phyloP scores from a whole-genome alignment of 768 basidiomycete species.

The Phanerochaete carnosa region DNA sequence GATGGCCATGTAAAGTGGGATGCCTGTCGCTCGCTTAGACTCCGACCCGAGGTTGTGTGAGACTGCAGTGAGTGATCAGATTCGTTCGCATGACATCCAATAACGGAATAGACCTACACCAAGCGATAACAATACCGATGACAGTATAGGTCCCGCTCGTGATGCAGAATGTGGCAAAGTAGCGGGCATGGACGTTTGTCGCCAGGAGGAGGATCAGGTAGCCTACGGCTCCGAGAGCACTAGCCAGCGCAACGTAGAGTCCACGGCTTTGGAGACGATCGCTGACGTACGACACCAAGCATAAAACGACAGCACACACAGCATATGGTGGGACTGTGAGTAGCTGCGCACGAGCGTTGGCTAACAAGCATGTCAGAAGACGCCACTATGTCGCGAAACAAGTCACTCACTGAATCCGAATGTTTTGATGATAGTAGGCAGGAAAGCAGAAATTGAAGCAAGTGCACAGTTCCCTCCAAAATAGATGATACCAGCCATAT shows the following conservation, averaged over 20 bases:
- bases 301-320: constrained; percentile 62
- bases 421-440: constrained; percentile 77
- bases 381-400: background rate
- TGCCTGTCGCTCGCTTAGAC: constrained; percentile 40
- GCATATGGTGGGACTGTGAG: constrained; percentile 83
- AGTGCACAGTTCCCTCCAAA: constrained; percentile 76
- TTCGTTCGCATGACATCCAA: background rate
- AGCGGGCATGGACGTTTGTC: constrained; percentile 58
- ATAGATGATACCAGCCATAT: constrained; percentile 68
- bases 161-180: constrained; percentile 78
- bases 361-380: constrained; percentile 31
- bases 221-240: constrained; percentile 50
- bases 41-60: constrained; percentile 42
- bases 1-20: constrained; percentile 40
- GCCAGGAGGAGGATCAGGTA: constrained; percentile 63
- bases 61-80: constrained; percentile 13
- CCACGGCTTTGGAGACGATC: constrained; percentile 66
- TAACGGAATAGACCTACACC: constrained; percentile 50
- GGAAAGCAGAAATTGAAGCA: constrained; percentile 78
- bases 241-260: constrained; percentile 41
- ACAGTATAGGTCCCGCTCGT: constrained; percentile 74
- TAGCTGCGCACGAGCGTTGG: constrained; percentile 62
- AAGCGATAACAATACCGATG: constrained; percentile 71
- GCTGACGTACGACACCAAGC: constrained; percentile 55
- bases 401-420: constrained; percentile 62